Evolutionary conservation across 2,329 filamentous ascomycete species (phyloP).

Genomic region (Grosmannia huntii): DNA sequence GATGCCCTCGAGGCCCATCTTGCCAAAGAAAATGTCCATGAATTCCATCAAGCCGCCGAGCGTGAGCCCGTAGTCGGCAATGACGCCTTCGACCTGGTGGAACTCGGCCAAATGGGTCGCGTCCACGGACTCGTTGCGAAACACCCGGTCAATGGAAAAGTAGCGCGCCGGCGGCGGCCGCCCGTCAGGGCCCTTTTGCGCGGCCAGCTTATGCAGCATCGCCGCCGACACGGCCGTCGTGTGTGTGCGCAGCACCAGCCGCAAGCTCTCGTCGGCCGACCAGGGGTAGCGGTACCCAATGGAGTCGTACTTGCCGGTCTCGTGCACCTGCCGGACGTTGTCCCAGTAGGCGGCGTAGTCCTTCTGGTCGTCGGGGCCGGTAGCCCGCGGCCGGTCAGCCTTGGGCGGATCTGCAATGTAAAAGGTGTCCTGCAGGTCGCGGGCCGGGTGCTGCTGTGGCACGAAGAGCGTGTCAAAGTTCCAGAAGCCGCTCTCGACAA

Average conservation of each 20-base stretch:
- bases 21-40: conserved; percentile 54
- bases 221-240: conserved; percentile 87
- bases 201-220: conserved; percentile 80
- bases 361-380: conserved; percentile 36
- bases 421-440: conserved; percentile 96
- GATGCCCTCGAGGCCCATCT: conserved; percentile 78
- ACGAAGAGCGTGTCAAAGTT: conserved; percentile 97
- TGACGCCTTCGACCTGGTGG: conserved; percentile 97
- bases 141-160: conserved; percentile 97
- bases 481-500: conserved; percentile 96
- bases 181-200: conserved; percentile 56
- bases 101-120: conserved; percentile 96
- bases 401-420: conserved; percentile 76
- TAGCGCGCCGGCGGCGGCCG: conserved; percentile 64
- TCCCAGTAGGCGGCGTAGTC: conserved; percentile 83
- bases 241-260: conserved; percentile 86
- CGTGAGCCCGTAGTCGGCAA: conserved; percentile 89
- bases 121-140: conserved; percentile 95
- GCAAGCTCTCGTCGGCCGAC: conserved; percentile 73
- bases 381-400: conserved; percentile 55
- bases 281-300: conserved; percentile 95
- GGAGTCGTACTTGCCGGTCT: conserved; percentile 84
- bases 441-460: conserved; percentile 92
- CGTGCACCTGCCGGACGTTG: conserved; percentile 75
- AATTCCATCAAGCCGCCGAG: conserved; percentile 78